A percentile compares a stretch with the other conserved stretches of the same genome.
These are phyloP conservation scores for Entelexis paramagnoliae DNA, from an alignment of 1,139 yeast genomes.

Conservation along the genomic window DNA sequence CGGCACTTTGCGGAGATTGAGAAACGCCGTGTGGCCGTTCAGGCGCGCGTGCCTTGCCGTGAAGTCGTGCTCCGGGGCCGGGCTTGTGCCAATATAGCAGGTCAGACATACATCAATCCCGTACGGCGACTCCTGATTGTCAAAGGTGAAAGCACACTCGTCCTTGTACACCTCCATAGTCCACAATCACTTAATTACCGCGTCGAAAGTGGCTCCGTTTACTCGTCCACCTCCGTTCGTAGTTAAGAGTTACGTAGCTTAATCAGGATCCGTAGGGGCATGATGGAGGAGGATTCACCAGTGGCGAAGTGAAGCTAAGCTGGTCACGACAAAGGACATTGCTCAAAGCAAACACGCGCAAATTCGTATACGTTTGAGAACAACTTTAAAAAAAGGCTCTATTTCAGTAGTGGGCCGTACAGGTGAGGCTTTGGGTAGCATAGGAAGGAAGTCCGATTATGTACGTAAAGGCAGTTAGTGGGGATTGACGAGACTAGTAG, in stretches of 20 bases:
- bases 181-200: no score
- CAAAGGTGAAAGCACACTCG: constrained; percentile 75
- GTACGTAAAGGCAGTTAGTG: not conserved
- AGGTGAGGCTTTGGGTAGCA: no score
- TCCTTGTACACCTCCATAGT: constrained; percentile 52
- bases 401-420: no score
- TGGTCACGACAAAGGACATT: no score
- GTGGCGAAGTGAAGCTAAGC: not conserved
- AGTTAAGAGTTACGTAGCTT: not conserved
- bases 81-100: constrained; percentile 58
- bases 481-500: constrained; percentile 25
- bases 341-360: no score
- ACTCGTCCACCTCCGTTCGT: not conserved
- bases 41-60: constrained; percentile 45
- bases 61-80: constrained; percentile 39
- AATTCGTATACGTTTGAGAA: no score
- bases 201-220: not conserved
- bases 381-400: no score
- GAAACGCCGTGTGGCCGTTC: constrained; percentile 45
- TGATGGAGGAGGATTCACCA: not conserved
- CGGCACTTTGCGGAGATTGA: constrained; percentile 45
- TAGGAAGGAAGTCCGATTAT: not conserved
- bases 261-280: not conserved
- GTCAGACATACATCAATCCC: constrained; percentile 68
- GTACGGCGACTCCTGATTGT: constrained; percentile 49